Evolutionary conservation across 148 eudicot species (phyloP).

Genomic region (Nyssa sinensis): DNA sequence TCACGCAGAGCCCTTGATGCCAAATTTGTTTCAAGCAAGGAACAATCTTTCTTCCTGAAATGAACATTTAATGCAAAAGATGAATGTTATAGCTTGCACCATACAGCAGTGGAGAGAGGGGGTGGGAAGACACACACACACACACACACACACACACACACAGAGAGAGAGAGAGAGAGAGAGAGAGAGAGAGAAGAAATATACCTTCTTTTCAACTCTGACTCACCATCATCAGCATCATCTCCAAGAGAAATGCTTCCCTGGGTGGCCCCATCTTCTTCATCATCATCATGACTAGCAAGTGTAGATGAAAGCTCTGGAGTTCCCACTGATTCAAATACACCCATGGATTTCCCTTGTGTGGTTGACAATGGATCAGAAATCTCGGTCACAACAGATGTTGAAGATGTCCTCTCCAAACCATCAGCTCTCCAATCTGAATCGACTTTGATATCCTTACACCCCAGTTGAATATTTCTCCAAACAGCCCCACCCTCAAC

Average conservation of each 20-base stretch:
- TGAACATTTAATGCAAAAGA: constrained; percentile 5
- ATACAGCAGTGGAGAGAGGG: neutral
- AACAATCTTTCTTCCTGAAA: constrained; percentile 59
- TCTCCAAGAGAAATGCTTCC: constrained; percentile 34
- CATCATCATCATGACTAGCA: constrained; percentile 45
- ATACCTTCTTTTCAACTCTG: constrained; percentile 71
- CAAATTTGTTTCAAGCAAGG: constrained; percentile 39
- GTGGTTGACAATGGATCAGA: constrained; percentile 38
- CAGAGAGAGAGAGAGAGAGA: constrained; percentile 17
- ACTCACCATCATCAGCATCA: constrained; percentile 45
- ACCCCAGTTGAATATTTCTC: constrained; percentile 28
- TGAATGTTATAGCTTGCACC: neutral
- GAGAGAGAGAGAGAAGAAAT: neutral
- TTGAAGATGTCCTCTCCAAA: constrained; percentile 37
- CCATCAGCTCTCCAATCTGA: constrained; percentile 41
- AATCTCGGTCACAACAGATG: constrained; percentile 37
- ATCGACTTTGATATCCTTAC: constrained; percentile 20
- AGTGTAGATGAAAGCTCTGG: constrained; percentile 46
- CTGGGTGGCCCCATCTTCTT: constrained; percentile 43
- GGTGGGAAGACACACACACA: no score
- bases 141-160: no score
- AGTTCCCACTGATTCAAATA: constrained; percentile 37
- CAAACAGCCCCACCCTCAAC: constrained; percentile 29
- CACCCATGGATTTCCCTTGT: constrained; percentile 34
- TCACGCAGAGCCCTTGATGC: constrained; percentile 54